These are phyloP conservation scores for Jimgerdemannia flammicorona DNA, from an alignment of 192 early-diverging fungal species.

Conservation along the genomic window DNA sequence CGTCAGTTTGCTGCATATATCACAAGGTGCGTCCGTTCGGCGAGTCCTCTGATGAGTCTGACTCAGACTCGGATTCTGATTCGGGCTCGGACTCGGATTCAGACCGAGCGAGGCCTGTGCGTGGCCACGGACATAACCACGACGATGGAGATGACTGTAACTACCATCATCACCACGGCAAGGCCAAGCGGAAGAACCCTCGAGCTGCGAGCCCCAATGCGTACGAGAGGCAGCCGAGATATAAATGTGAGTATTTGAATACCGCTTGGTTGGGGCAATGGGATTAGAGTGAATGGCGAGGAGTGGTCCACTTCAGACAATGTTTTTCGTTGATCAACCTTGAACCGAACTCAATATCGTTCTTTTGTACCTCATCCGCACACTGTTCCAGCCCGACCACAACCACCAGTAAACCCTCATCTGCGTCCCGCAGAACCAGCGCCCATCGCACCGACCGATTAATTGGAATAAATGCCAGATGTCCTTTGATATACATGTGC, in stretches of 20 bases:
- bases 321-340: no score
- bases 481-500: neutral
- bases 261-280: neutral
- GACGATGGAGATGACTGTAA: neutral
- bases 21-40: slow-evolving; percentile 52
- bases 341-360: neutral
- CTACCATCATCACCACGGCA: neutral
- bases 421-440: neutral
- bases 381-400: neutral
- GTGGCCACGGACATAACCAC: neutral
- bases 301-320: no score
- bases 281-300: no score
- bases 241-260: neutral
- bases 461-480: neutral
- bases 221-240: slow-evolving; percentile 25
- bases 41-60: slow-evolving; percentile 37
- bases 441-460: neutral
- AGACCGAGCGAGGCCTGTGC: neutral
- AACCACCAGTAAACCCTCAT: neutral
- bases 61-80: neutral
- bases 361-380: neutral
- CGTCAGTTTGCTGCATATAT: slow-evolving; percentile 72
- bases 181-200: slow-evolving; percentile 2
- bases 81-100: neutral
- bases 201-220: slow-evolving; percentile 34